Conservation (phyloP, 2,329 filamentous ascomycete genomes). For the Botryotinia calthae region DNA sequence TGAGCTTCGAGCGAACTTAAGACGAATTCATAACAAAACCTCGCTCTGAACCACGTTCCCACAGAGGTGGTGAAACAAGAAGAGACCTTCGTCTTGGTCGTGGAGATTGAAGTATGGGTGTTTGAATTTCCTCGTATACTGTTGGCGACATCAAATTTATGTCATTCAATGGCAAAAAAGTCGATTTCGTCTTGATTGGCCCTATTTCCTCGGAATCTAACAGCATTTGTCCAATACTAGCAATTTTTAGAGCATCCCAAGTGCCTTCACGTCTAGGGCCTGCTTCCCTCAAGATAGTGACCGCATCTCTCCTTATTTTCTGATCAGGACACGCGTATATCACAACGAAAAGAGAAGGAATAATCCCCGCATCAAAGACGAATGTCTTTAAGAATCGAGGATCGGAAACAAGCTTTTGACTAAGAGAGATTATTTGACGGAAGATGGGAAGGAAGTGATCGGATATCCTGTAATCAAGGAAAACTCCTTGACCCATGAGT, state of each 20-base stretch:
- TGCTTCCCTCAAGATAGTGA: conserved; percentile 23
- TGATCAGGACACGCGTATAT: conserved; percentile 24
- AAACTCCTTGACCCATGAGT: conserved; percentile 23
- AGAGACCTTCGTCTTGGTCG: conserved; percentile 17
- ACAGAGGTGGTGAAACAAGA: conserved; percentile 19
- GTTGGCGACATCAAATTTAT: conserved; percentile 13
- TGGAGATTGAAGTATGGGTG: conserved; percentile 12
- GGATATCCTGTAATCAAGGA: conserved; percentile 5
- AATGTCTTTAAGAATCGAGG: conserved; percentile 27
- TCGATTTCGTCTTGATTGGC: conserved; percentile 10
- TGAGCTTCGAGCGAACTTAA: neutral
- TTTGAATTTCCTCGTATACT: conserved; percentile 9
- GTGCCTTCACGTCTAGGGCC: conserved; percentile 27
- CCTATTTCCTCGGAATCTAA: conserved; percentile 17
- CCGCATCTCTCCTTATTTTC: conserved; percentile 26
- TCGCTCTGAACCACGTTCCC: conserved; percentile 7
- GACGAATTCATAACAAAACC: neutral
- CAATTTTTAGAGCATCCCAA: conserved; percentile 28
- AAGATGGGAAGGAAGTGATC: conserved; percentile 20
- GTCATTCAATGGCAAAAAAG: conserved; percentile 6
- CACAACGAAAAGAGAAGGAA: conserved; percentile 28
- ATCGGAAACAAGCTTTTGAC: conserved; percentile 21
- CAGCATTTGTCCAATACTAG: conserved; percentile 22
- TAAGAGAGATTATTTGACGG: conserved; percentile 26
- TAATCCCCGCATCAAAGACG: conserved; percentile 30